These are phyloP conservation scores for Moringa oleifera DNA, from an alignment of 345 rosid genomes.

Conservation along the genomic window DNA sequence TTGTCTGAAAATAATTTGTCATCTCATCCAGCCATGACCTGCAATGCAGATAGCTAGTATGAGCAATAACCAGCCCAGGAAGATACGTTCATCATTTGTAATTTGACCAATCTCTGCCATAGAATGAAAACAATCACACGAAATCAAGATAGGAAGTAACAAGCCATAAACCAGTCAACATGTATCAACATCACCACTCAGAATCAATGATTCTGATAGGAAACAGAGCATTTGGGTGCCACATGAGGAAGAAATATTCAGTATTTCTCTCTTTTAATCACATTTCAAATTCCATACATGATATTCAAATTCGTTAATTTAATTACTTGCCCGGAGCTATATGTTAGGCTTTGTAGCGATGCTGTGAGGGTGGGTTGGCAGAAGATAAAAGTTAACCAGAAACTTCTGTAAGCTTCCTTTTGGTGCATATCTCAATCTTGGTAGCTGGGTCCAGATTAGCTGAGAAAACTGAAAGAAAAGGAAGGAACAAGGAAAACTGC, in stretches of 20 bases:
- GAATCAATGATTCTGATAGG: no score
- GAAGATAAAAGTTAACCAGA: no score
- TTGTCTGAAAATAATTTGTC: neutral
- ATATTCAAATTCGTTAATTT: neutral
- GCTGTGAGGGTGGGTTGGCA: no score
- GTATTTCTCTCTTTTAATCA: no score
- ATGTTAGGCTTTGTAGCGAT: no score
- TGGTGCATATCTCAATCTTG: neutral
- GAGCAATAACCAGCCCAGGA: neutral
- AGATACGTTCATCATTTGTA: neutral
- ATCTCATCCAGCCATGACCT: neutral
- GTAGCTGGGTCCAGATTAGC: neutral
- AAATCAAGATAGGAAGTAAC: neutral
- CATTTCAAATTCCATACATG: no score
- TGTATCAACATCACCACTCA: no score
- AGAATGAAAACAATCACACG: neutral
- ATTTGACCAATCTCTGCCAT: conserved; percentile 7
- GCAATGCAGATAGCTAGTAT: neutral
- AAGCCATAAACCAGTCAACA: neutral
- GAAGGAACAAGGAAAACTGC: neutral
- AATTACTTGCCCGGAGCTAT: neutral
- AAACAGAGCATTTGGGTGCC: no score
- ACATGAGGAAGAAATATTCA: no score
- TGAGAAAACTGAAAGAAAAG: neutral
- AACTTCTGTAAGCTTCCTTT: no score